A percentile compares a stretch with the other conserved stretches of the same genome.
Conservation (phyloP, 2,329 filamentous ascomycete genomes). For the Aspergillus sojae region DNA sequence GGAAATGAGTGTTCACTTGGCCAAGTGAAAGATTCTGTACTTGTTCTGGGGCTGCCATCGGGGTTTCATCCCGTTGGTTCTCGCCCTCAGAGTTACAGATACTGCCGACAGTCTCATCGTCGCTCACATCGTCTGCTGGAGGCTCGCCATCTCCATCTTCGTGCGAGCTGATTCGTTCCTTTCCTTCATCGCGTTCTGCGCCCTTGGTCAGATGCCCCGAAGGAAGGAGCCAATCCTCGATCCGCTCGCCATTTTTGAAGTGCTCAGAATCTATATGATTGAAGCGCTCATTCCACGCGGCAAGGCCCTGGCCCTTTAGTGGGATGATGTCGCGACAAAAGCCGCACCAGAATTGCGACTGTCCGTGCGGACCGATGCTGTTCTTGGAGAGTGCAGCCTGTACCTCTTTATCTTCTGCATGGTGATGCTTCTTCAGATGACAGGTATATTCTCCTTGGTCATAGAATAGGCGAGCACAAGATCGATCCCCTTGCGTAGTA, state of each 20-base stretch:
- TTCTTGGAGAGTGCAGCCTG: slow-evolving; percentile 50
- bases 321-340: slow-evolving; percentile 68
- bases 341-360: slow-evolving; percentile 80
- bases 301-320: slow-evolving; percentile 53
- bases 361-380: slow-evolving; percentile 66
- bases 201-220: slow-evolving; percentile 28
- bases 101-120: slow-evolving; percentile 17
- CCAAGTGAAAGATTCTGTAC: neutral
- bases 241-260: slow-evolving; percentile 42
- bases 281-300: slow-evolving; percentile 63
- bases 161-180: neutral
- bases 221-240: slow-evolving; percentile 37
- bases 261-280: slow-evolving; percentile 72
- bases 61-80: slow-evolving; percentile 11
- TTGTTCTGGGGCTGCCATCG: slow-evolving; percentile 5
- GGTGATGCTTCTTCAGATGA: slow-evolving; percentile 62
- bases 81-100: slow-evolving; percentile 13
- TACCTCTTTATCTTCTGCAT: slow-evolving; percentile 32
- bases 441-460: slow-evolving; percentile 60
- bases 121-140: slow-evolving; percentile 13
- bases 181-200: slow-evolving; percentile 14
- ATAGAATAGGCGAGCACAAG: slow-evolving; percentile 63
- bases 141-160: slow-evolving; percentile 7
- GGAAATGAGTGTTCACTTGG: neutral
- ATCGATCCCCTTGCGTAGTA: slow-evolving; percentile 21